Base-by-base conservation (phyloP, 768 basidiomycete genomes). In the Lactarius hengduanensis region DNA sequence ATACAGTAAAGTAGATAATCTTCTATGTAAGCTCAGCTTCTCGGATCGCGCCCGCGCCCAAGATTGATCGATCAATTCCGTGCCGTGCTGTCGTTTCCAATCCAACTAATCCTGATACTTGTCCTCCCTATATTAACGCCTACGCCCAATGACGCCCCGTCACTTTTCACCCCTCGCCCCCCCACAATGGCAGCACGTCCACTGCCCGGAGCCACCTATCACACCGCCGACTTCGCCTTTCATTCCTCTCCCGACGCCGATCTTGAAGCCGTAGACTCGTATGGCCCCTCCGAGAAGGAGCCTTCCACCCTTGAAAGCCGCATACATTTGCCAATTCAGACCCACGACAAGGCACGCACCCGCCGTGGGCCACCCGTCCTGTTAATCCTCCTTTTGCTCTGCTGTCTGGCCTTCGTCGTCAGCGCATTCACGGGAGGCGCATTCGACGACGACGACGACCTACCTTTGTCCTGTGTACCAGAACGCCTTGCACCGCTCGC, bases 121-220 rank as follows among this genome's bases (percentile, higher is more conserved):
- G 3, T 13, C 47, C 11, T n/a, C 45, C 45, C 0, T 53, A 53
- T 53, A 50, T 50, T 50, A 50, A 50, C 13, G 0, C 10, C 47
- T 26, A 11, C 13, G 22, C 26, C 47, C 4, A 13, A 22, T 22
- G 45, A 8, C 0, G 36, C 34, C 34, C 38, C 15, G 15, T 22
- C 45, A 22, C n/a, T 10, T 22, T 11, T 26, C 22, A 13, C 22
- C 47, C 47, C 13, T 50, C 22, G 7, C 47, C n/a, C 45, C n/a
- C 56, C 34, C 11, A 43, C 15, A 40, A 66, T 66, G 65, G 26
- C 38, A 7, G 30, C 41, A 20, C 40, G 32, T 54, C 65, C 65
- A 13, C 57, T 66, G 13, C 61, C 65, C 32, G 65, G 65, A 36
- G 61, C 65, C 10, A 43, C 65, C 4, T 66, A 62, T n/a, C 65